Evolutionary conservation across 176 grass and related monocot genomes (phyloP).

Genomic region (Rhynchospora tenuis): DNA sequence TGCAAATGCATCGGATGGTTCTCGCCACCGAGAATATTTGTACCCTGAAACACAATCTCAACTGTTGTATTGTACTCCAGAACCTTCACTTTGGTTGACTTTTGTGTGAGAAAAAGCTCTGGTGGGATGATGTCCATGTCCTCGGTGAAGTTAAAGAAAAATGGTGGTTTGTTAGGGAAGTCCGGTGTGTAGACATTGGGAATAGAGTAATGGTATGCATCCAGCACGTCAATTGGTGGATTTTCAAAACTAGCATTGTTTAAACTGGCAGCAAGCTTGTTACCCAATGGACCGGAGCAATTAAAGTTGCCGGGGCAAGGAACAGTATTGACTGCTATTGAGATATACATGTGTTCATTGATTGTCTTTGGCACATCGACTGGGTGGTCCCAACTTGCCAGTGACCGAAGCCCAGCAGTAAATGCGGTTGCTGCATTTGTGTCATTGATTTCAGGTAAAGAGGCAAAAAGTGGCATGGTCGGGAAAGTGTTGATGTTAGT

Average conservation of each 20-base stretch:
- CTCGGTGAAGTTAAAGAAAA: slow-evolving; percentile 25
- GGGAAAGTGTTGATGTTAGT: slow-evolving; percentile 1
- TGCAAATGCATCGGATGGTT: slow-evolving; percentile 92
- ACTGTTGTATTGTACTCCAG: slow-evolving; percentile 64
- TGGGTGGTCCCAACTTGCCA: slow-evolving; percentile 3
- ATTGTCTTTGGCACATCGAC: slow-evolving; percentile 39
- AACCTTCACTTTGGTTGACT: slow-evolving; percentile 42
- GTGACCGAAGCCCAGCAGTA: slow-evolving; percentile 36
- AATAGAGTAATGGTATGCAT: slow-evolving; percentile 30
- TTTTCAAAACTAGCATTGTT: slow-evolving; percentile 68
- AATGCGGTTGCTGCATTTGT: slow-evolving; percentile 37
- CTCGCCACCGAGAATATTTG: slow-evolving; percentile 32
- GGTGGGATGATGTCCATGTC: not conserved
- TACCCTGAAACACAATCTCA: slow-evolving; percentile 79
- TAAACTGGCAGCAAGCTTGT: slow-evolving; percentile 40
- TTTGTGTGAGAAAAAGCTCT: slow-evolving; percentile 33
- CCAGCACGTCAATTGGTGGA: slow-evolving; percentile 49
- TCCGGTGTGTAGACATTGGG: slow-evolving; percentile 45
- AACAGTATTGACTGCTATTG: slow-evolving; percentile 37
- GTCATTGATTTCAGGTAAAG: slow-evolving; percentile 44
- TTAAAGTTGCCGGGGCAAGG: slow-evolving; percentile 37
- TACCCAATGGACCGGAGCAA: slow-evolving; percentile 7
- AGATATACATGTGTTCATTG: slow-evolving; percentile 53
- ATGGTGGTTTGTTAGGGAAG: slow-evolving; percentile 54
- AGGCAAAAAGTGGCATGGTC: slow-evolving; percentile 8